phyloP scores from a whole-genome alignment of 768 basidiomycete genomes.

The Amyloporia xantha region DNA sequence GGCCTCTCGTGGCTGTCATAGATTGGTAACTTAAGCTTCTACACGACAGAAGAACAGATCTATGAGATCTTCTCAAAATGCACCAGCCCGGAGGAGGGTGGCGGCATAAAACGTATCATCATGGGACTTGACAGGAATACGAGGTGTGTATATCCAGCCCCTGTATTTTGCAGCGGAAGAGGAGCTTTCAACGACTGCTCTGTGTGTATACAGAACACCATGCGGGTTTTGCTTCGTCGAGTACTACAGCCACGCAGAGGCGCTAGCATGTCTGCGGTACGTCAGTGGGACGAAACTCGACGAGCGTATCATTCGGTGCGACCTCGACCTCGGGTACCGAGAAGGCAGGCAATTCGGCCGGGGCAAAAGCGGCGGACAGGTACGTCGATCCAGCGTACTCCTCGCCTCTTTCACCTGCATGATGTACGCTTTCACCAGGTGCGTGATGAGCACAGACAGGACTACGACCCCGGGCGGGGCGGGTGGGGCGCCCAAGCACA shows the following conservation, averaged over 20 bases:
- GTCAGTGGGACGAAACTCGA: conserved; percentile 98
- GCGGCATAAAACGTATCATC: conserved; percentile 88
- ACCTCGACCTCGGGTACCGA: conserved; percentile 93
- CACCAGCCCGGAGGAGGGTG: conserved; percentile 78
- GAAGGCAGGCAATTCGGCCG: conserved; percentile 97
- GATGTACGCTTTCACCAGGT: conserved; percentile 32
- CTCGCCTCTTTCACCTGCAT: neutral
- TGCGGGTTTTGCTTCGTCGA: conserved; percentile 96
- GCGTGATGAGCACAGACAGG: conserved; percentile 93
- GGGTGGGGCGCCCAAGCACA: conserved; percentile 91
- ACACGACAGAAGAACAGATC: conserved; percentile 94
- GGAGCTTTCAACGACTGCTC: neutral
- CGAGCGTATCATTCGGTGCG: conserved; percentile 96
- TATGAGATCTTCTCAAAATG: conserved; percentile 91
- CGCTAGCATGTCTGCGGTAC: conserved; percentile 87
- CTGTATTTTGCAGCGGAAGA: conserved; percentile 3
- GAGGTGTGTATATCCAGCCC: conserved; percentile 43
- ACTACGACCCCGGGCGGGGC: conserved; percentile 95
- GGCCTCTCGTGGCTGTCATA: conserved; percentile 20
- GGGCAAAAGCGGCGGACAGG: conserved; percentile 96
- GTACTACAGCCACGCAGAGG: conserved; percentile 93
- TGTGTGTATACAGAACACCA: conserved; percentile 53
- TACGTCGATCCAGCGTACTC: conserved; percentile 12
- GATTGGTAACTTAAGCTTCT: conserved; percentile 92
- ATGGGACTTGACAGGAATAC: conserved; percentile 93